These are phyloP conservation scores for Wallacemonas sp. DNA, from an alignment of 208 protist genomes.

Conservation along the genomic window DNA sequence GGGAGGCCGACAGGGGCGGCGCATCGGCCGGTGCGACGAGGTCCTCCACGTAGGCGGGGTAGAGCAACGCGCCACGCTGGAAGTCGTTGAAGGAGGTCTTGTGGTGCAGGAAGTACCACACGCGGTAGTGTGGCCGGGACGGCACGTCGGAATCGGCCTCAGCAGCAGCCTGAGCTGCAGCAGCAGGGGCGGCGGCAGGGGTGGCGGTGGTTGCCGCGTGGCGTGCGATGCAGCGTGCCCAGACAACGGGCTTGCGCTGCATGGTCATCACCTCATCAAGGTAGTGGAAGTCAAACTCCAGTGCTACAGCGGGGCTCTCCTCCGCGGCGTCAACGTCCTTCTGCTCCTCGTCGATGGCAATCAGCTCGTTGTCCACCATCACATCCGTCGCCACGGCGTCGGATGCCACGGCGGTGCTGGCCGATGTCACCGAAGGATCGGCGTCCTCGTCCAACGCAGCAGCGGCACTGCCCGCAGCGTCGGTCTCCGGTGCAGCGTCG, in stretches of 20 bases:
- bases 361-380: not conserved
- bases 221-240: constrained; percentile 1
- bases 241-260: constrained; percentile 12
- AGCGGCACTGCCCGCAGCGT: not conserved
- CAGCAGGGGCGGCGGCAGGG: not conserved
- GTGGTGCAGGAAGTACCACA: constrained; percentile 43
- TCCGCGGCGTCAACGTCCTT: not conserved
- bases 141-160: not conserved
- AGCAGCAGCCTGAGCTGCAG: not conserved
- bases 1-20: not conserved
- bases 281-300: constrained; percentile 4
- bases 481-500: not conserved
- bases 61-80: not conserved
- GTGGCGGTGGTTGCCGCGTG: not conserved
- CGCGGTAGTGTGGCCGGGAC: constrained; percentile 11
- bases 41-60: constrained; percentile 23
- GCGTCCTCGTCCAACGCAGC: constrained; percentile 6
- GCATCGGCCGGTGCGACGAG: not conserved
- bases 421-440: not conserved
- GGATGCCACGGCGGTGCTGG: not conserved
- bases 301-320: not conserved
- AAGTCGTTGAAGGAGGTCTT: constrained; percentile 16
- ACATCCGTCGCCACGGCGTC: not conserved
- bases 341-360: not conserved
- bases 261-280: constrained; percentile 8